phyloP scores from a whole-genome alignment of 2,329 filamentous ascomycete genomes.

The Apiospora saccharicola region DNA sequence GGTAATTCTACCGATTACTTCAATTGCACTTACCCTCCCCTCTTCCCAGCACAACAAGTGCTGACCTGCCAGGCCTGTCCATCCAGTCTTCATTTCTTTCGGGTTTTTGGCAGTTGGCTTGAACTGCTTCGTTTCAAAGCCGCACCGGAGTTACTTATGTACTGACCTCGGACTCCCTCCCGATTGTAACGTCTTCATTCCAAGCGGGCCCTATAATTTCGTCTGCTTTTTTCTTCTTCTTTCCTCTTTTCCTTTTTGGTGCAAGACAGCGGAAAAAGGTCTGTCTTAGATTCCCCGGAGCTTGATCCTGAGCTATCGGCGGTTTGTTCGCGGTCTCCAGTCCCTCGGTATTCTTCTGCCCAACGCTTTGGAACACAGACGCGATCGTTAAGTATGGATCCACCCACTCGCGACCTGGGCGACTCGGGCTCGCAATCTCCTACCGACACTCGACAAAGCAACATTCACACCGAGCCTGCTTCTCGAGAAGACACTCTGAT shows the following conservation, averaged over 20 bases:
- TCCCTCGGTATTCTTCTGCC: not conserved
- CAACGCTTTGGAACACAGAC: not conserved
- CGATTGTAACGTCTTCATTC: not conserved
- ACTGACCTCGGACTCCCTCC: not conserved
- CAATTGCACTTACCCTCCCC: not conserved
- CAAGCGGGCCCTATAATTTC: slow-evolving; percentile 1
- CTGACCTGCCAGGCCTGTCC: not conserved
- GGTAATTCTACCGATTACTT: not conserved
- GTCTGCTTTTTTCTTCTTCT: not conserved
- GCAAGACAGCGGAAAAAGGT: slow-evolving; percentile 9
- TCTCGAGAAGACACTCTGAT: slow-evolving; percentile 51
- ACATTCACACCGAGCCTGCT: slow-evolving; percentile 44
- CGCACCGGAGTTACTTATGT: not conserved
- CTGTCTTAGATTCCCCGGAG: slow-evolving; percentile 11
- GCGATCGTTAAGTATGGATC: slow-evolving; percentile 51
- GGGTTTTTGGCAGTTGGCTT: not conserved
- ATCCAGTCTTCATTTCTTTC: not conserved
- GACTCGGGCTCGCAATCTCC: slow-evolving; percentile 53
- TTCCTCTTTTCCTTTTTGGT: not conserved
- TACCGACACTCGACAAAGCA: slow-evolving; percentile 56
- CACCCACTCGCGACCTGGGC: slow-evolving; percentile 47
- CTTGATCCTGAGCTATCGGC: slow-evolving; percentile 8
- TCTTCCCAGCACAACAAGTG: not conserved
- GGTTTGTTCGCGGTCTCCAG: not conserved
- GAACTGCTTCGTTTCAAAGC: not conserved